phyloP scores from a whole-genome alignment of 768 basidiomycete genomes.

The Thelephora aurantiotincta region DNA sequence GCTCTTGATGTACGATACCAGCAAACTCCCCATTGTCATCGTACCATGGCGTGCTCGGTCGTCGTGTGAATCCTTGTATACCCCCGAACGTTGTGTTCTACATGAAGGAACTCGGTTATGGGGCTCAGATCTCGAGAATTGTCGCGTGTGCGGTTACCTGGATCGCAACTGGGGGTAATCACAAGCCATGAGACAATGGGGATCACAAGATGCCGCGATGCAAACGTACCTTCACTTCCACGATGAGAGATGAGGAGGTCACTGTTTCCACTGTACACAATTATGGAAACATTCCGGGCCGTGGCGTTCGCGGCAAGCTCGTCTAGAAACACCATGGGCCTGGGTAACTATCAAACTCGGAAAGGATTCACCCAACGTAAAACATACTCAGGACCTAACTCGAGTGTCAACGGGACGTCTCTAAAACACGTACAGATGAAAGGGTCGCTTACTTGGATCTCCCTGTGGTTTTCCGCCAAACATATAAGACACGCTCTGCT shows the following conservation, averaged over 20 bases:
- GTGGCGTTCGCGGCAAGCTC: conserved; percentile 57
- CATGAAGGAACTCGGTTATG: background rate
- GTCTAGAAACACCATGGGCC: conserved; percentile 48
- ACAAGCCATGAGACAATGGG: conserved; percentile 1
- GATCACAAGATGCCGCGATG: background rate
- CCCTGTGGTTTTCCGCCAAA: background rate
- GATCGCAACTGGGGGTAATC: conserved; percentile 21
- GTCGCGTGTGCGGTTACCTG: conserved; percentile 22
- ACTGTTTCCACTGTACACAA: conserved; percentile 57
- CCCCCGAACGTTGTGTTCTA: conserved; percentile 75
- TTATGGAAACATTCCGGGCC: conserved; percentile 31
- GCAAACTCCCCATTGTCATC: conserved; percentile 44
- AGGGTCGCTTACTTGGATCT: background rate
- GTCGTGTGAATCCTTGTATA: conserved; percentile 56
- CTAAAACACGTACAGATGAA: too few relatives aligned
- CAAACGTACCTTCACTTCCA: conserved; percentile 42
- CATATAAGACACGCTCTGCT: background rate
- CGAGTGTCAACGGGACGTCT: too few relatives aligned
- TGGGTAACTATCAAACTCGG: conserved; percentile 11
- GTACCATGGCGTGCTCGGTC: conserved; percentile 55
- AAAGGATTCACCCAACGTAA: background rate
- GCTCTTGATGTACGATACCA: conserved; percentile 10
- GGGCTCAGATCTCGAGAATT: background rate
- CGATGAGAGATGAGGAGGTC: conserved; percentile 51
- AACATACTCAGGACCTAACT: background rate